Evolutionary conservation across 2,329 filamentous ascomycete species (phyloP).

Genomic region (Immersiporthe knoxdaviesiana): DNA sequence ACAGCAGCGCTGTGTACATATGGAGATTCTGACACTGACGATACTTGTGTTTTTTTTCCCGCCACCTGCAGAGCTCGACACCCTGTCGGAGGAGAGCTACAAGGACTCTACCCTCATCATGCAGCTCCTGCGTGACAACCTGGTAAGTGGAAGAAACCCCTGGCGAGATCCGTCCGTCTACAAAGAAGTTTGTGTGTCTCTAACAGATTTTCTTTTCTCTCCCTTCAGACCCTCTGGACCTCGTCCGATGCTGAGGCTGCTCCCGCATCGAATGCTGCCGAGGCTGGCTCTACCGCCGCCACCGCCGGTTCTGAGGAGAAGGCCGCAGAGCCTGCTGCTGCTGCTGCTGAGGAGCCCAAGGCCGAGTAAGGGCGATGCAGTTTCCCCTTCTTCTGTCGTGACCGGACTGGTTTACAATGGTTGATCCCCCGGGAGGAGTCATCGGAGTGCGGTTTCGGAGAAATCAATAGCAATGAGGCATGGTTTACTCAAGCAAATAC

Average conservation of each 20-base stretch:
- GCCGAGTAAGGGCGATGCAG: slow-evolving; percentile 56
- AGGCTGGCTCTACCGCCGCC: slow-evolving; percentile 55
- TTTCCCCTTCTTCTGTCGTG: slow-evolving; percentile 44
- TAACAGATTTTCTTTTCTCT: slow-evolving; percentile 35
- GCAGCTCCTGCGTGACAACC: slow-evolving; percentile 96
- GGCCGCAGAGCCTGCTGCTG: slow-evolving; percentile 54
- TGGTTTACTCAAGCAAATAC: slow-evolving; percentile 56
- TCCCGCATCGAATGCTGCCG: slow-evolving; percentile 44
- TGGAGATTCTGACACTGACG: slow-evolving; percentile 18
- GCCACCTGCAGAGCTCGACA: slow-evolving; percentile 76
- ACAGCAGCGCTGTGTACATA: neutral
- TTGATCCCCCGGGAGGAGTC: slow-evolving; percentile 55
- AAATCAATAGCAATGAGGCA: slow-evolving; percentile 49
- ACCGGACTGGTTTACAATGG: slow-evolving; percentile 48
- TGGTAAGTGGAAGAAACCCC: slow-evolving; percentile 60
- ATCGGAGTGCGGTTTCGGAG: slow-evolving; percentile 64
- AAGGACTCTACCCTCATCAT: slow-evolving; percentile 99
- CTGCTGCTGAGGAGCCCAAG: slow-evolving; percentile 69
- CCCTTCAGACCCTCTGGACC: slow-evolving; percentile 89
- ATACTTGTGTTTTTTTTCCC: neutral
- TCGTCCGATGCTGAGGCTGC: slow-evolving; percentile 94
- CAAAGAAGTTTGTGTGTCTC: slow-evolving; percentile 26
- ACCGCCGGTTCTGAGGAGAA: slow-evolving; percentile 55
- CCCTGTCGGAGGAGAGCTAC: slow-evolving; percentile 97
- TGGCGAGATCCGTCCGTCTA: neutral